phyloP scores from a whole-genome alignment of 176 grass and related monocot species.

The Saccharum officinarum region DNA sequence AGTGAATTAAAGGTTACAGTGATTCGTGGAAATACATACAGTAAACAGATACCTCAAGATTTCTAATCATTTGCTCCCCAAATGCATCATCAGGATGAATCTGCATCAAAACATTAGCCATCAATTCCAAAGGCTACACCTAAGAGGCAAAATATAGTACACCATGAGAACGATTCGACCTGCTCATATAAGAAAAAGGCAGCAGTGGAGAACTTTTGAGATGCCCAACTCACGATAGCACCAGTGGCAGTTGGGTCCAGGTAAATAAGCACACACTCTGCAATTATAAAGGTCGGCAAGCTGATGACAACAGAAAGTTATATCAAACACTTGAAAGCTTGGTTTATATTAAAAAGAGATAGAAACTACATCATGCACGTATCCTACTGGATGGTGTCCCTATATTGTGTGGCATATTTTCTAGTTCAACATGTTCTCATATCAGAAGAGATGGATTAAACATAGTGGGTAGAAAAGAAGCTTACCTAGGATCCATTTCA shows the following conservation, averaged over 20 bases:
- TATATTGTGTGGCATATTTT: conserved; percentile 8
- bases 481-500: conserved; percentile 77
- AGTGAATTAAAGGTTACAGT: conserved; percentile 3
- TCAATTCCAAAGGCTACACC: conserved; percentile 7
- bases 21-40: conserved; percentile 5
- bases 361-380: conserved; percentile 2
- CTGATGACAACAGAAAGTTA: conserved; percentile 77
- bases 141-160: conserved; percentile 26
- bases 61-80: conserved; percentile 98
- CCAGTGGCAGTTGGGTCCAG: conserved; percentile 70
- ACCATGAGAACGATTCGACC: conserved; percentile 44
- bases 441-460: conserved; percentile 22
- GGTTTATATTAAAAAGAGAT: conserved; percentile 17
- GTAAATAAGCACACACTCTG: conserved; percentile 98
- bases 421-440: conserved; percentile 3
- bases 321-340: conserved; percentile 42
- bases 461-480: neutral
- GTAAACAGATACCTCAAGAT: conserved; percentile 69
- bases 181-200: conserved; percentile 97
- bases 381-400: neutral
- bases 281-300: conserved; percentile 99
- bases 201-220: conserved; percentile 73
- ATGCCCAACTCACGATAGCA: conserved; percentile 84
- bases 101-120: conserved; percentile 50
- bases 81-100: conserved; percentile 98